Base-by-base conservation (phyloP, 306 rosid species). In the Abrus precatorius region DNA sequence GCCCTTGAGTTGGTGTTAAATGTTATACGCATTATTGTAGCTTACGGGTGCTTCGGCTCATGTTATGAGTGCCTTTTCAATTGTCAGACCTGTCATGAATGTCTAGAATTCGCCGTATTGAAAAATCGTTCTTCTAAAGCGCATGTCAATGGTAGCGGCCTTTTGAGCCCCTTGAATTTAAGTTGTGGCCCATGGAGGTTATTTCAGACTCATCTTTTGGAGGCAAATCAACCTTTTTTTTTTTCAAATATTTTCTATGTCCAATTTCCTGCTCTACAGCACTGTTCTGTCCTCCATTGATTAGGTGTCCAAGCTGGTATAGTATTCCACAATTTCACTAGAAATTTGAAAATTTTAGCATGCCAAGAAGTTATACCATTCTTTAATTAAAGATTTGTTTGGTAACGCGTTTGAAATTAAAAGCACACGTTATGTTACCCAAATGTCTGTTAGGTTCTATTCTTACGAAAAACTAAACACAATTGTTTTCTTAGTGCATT, bases 251-350 rank as follows among this genome's bases (percentile, higher is more conserved):
- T 4, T 52, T 20, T 20, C 14, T 34, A 34, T 53, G 36, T 72
- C 10, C 0, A 3, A 55, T 40, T 38, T 28, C 36, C 20, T n/a
- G n/a, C 7, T 48, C 36, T 75, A 61, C 13, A 70, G 13, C 27
- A 57, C 49, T n/a, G 55, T 74, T 71, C n/a, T 9, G 13, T 54
- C 50, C 5, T 34, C 36, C 50, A n/a, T 7, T 71, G 64, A 52
- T 33, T 72, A 65, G 4, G 50, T 40, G 28, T 48, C 10, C 28
- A 38, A 62, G 41, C 50, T 64, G 43, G 41, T 47, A 79, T 10
- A 32, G 11, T 3, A 54, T 30, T 67, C 30, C 9, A 20, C 77
- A 48, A 14, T 53, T 56, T 4, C 41, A 78, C 9, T 47, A 45
- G 59, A 28, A 68, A 43, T 68, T 55, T 20, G 34, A 54, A 65